Percentiles rank a stretch among this genome's conserved stretches.
Evolutionary conservation across 2,329 filamentous ascomycete genomes (phyloP).

Genomic region (Knoxdaviesia capensis): DNA sequence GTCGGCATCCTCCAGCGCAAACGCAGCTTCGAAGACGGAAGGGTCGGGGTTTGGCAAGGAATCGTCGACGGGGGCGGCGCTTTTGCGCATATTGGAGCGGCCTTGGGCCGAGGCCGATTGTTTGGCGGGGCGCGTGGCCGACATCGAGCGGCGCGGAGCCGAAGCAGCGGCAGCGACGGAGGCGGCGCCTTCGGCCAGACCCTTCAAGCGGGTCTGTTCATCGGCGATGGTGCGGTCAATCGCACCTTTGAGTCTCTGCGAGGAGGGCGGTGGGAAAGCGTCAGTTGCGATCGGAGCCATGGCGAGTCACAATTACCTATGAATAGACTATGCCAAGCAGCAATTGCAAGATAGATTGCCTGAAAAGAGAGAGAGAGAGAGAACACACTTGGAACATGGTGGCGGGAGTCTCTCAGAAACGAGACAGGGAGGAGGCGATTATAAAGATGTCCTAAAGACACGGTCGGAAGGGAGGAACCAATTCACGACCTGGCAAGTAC

Average conservation of each 20-base stretch:
- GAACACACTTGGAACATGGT: constrained; percentile 14
- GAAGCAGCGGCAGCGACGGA: constrained; percentile 16
- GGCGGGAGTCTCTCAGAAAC: not conserved
- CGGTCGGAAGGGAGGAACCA: too few relatives aligned
- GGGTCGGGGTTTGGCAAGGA: constrained; percentile 47
- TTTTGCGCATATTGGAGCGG: constrained; percentile 18
- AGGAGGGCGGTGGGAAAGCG: not conserved
- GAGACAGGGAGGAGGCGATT: too few relatives aligned
- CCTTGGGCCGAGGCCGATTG: constrained; percentile 2
- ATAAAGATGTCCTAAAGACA: too few relatives aligned
- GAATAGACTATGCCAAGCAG: not conserved
- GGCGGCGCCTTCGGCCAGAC: constrained; percentile 23
- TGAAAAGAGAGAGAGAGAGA: not conserved
- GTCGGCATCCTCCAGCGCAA: constrained; percentile 72
- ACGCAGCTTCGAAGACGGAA: constrained; percentile 69
- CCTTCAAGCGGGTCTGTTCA: constrained; percentile 65
- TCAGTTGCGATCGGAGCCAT: too few relatives aligned
- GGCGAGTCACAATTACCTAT: not conserved
- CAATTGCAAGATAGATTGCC: not conserved
- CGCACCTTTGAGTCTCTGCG: constrained; percentile 59
- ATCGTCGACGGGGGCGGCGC: constrained; percentile 13
- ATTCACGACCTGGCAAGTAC: too few relatives aligned
- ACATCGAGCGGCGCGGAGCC: constrained; percentile 16
- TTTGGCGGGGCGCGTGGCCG: constrained; percentile 7
- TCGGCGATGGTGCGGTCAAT: constrained; percentile 79